Evolutionary conservation across 129 eudicot genomes (phyloP).

Genomic region (Pulicaria dysenterica): DNA sequence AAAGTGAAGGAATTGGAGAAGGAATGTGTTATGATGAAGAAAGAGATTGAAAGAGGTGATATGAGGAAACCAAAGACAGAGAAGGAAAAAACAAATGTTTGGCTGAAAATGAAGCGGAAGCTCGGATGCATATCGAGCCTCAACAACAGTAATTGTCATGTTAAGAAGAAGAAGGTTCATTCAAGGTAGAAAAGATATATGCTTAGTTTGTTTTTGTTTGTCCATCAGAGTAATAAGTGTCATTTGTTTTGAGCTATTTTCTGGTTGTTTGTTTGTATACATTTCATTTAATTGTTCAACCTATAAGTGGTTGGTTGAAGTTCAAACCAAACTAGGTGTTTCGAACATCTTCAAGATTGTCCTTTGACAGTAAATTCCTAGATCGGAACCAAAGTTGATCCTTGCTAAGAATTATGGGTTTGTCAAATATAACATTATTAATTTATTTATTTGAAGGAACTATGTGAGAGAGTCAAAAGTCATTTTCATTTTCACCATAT

Average conservation of each 20-base stretch:
- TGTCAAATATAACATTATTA: no score
- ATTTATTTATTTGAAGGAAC: no score
- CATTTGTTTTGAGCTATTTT: neutral
- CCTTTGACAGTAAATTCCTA: no score
- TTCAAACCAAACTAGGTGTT: no score
- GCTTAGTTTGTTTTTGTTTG: neutral
- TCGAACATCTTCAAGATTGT: no score
- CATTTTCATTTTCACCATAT: no score
- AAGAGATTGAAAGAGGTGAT: slow-evolving; percentile 8
- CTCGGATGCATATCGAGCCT: slow-evolving; percentile 14
- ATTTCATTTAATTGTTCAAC: neutral
- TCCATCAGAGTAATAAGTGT: neutral
- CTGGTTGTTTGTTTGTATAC: neutral
- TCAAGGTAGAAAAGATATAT: neutral
- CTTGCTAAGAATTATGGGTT: no score
- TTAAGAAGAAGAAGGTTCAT: slow-evolving; percentile 11
- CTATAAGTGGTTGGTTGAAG: no score
- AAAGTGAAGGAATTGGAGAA: slow-evolving; percentile 6
- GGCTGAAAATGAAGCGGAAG: slow-evolving; percentile 18
- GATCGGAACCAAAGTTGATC: no score
- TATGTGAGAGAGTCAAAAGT: no score
- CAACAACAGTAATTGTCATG: slow-evolving; percentile 8
- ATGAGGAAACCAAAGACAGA: neutral
- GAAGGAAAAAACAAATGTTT: neutral
- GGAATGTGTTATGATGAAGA: slow-evolving; percentile 15